Evolutionary conservation across 495 filamentous ascomycete species (phyloP), one percentile per base, ranked within the genome.

Genomic region (Polyplosphaeria fusca): DNA sequence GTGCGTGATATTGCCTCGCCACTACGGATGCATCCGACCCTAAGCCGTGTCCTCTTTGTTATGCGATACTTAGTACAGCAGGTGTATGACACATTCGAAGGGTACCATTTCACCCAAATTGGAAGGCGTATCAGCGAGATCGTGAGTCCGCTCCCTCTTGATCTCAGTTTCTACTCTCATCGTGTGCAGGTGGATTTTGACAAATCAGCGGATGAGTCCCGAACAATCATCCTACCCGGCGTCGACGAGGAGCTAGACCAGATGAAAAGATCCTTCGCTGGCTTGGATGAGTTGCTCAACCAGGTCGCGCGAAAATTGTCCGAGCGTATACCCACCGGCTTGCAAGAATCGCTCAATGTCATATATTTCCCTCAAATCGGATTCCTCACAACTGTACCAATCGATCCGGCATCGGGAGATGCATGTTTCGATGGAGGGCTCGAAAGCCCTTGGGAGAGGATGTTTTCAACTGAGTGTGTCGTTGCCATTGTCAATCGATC

Each of bases 341-440:
- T 87, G 67, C 71, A 78, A 71, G 67, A 83, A 52, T 72, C 83
- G 67, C 61, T 96, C 71, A 88, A 87, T 52, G 84, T 87, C 45
- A 86, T 94, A 19, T 91, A 91, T 68, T 89, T 96, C 61, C 91
- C 90, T 9, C 89, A 95, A 65, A 79, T 96, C 13, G 94, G 93
- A 2, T 98, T 95, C 70, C 80, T 96, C 16, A 87, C 90, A 22
- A 84, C 85, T 0, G 83, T 96, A 20, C 78, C 79, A 0, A 69
- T 86, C 11, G 82, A 91, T 63, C 72, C 76, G 16, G 68, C 76
- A 5, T 82, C 79, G 5, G 84, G 85, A 0, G 72, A 77, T 47
- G 80, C 83, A 0, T 74, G 82, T 0, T 97, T 86, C 64, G 76
- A 81, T 49, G 88, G 89, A 3, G 49, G 73, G 7, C 71, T 76